Evolutionary conservation across 805 yeast species (phyloP).

Genomic region (Metschnikowia amazonensis): DNA sequence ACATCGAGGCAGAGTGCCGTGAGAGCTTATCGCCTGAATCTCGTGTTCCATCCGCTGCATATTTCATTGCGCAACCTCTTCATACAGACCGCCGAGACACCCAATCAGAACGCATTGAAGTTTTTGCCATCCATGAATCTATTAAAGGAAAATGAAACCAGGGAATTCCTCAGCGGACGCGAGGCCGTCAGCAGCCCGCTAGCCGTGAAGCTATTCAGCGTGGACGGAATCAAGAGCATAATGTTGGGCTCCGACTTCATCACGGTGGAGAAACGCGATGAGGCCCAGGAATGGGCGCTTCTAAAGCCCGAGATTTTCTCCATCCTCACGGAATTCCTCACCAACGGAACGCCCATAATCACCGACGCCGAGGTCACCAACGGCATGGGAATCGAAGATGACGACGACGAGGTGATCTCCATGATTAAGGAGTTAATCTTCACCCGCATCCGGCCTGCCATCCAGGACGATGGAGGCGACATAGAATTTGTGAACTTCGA

Average conservation of each 20-base stretch:
- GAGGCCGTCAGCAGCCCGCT: slow-evolving; percentile 75
- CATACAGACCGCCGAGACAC: slow-evolving; percentile 82
- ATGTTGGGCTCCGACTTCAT: slow-evolving; percentile 83
- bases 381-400: slow-evolving; percentile 48
- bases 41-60: background rate
- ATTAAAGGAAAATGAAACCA: slow-evolving; percentile 55
- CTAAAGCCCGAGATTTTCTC: slow-evolving; percentile 66
- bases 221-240: slow-evolving; percentile 73
- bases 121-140: slow-evolving; percentile 72
- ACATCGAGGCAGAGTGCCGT: background rate
- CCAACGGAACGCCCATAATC: slow-evolving; percentile 53
- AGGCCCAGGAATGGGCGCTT: slow-evolving; percentile 53
- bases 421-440: slow-evolving; percentile 68
- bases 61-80: slow-evolving; percentile 34
- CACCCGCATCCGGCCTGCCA: slow-evolving; percentile 68
- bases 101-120: slow-evolving; percentile 82
- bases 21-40: background rate
- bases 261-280: slow-evolving; percentile 63
- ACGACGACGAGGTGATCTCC: slow-evolving; percentile 61
- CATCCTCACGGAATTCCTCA: slow-evolving; percentile 51
- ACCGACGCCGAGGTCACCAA: slow-evolving; percentile 24
- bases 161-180: slow-evolving; percentile 70
- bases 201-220: slow-evolving; percentile 67
- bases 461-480: slow-evolving; percentile 76
- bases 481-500: slow-evolving; percentile 58